Conservation (phyloP, 306 rosid species). For the Quercus suber region DNA sequence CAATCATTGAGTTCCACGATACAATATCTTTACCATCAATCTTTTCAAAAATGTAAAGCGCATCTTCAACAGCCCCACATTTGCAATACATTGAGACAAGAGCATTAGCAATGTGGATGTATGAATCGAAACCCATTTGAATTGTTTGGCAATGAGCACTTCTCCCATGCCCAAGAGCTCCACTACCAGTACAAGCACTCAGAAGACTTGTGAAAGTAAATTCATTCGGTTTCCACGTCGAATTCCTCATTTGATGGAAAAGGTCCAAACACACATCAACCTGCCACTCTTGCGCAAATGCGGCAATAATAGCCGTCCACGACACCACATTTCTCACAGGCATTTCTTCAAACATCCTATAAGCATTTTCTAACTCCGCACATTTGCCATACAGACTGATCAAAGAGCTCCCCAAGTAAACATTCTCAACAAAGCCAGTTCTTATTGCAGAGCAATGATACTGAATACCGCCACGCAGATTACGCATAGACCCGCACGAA, state of each 20-base stretch:
- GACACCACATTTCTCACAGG: slow-evolving; percentile 72
- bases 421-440: slow-evolving; percentile 60
- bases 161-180: slow-evolving; percentile 82
- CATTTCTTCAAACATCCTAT: slow-evolving; percentile 63
- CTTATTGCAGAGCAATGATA: slow-evolving; percentile 64
- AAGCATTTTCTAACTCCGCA: slow-evolving; percentile 43
- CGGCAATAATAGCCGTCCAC: slow-evolving; percentile 74
- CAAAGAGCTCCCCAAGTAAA: slow-evolving; percentile 79
- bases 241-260: slow-evolving; percentile 51
- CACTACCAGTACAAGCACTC: slow-evolving; percentile 77
- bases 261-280: slow-evolving; percentile 59
- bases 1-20: slow-evolving; percentile 88
- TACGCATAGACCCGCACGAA: slow-evolving; percentile 46
- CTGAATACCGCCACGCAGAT: slow-evolving; percentile 56
- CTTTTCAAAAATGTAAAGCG: slow-evolving; percentile 47
- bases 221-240: slow-evolving; percentile 47
- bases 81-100: slow-evolving; percentile 81
- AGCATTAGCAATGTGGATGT: slow-evolving; percentile 56
- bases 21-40: slow-evolving; percentile 48
- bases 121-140: slow-evolving; percentile 52
- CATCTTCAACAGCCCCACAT: slow-evolving; percentile 67
- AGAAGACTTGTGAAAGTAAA: slow-evolving; percentile 66
- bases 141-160: slow-evolving; percentile 62
- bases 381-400: slow-evolving; percentile 62
- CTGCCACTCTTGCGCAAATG: slow-evolving; percentile 70